Conservation (phyloP, 768 basidiomycete genomes). For the Boletus sp. region DNA sequence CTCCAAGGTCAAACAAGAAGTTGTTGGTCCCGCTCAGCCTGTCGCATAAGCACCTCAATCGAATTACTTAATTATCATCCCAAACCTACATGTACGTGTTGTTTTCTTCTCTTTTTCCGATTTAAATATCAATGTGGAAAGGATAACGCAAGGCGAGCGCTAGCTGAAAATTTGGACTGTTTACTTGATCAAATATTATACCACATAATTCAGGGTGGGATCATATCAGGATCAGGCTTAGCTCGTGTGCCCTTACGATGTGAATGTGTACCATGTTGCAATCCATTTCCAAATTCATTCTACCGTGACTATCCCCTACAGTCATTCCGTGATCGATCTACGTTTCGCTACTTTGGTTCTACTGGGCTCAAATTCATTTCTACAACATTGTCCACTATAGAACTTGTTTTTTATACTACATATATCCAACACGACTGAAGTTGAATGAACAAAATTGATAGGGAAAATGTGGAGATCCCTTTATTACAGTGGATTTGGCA, state of each 20-base stretch:
- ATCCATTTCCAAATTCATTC: not conserved
- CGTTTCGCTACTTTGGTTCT: too few relatives aligned
- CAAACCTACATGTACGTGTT: slow-evolving; percentile 14
- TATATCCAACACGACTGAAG: too few relatives aligned
- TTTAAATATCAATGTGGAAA: not conserved
- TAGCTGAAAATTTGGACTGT: not conserved
- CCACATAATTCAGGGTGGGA: not conserved
- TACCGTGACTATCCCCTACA: too few relatives aligned
- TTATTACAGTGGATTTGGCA: too few relatives aligned
- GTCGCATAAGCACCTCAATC: not conserved
- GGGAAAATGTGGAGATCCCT: too few relatives aligned
- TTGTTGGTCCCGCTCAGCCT: slow-evolving; percentile 37
- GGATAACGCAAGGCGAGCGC: not conserved
- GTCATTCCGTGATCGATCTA: too few relatives aligned
- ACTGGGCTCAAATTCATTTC: too few relatives aligned
- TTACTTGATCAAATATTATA: not conserved
- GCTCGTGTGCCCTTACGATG: not conserved
- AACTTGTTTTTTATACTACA: too few relatives aligned
- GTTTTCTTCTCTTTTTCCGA: not conserved
- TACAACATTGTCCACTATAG: too few relatives aligned
- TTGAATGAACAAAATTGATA: too few relatives aligned
- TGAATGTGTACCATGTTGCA: slow-evolving; percentile 2
- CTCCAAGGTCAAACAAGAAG: slow-evolving; percentile 48
- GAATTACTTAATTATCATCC: not conserved
- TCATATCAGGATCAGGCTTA: not conserved